These are phyloP conservation scores for Aschersonia sp. DNA, from an alignment of 2,329 filamentous ascomycete genomes.

Conservation along the genomic window DNA sequence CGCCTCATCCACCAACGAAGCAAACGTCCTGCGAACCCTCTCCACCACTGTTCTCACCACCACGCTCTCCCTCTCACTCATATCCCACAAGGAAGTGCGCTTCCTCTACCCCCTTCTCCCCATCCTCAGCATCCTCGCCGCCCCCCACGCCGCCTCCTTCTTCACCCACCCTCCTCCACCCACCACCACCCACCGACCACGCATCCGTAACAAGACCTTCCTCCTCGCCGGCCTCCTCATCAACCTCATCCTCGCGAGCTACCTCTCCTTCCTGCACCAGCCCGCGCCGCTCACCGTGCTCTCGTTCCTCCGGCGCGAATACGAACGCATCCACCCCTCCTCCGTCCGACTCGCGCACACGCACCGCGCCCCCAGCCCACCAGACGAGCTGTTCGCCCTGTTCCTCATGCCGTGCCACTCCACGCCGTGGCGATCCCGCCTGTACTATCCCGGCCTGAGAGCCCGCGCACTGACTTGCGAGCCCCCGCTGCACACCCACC, in stretches of 20 bases:
- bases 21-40: conserved; percentile 26
- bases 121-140: conserved; percentile 68
- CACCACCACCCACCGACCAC: conserved; percentile 10
- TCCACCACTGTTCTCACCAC: conserved; percentile 45
- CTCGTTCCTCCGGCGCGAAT: conserved; percentile 59
- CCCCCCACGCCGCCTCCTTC: conserved; percentile 50
- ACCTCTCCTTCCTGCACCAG: conserved; percentile 66
- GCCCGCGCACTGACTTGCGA: conserved; percentile 86
- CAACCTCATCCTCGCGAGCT: conserved; percentile 60
- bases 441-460: conserved; percentile 58
- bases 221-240: conserved; percentile 42
- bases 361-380: conserved; percentile 8
- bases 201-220: conserved; percentile 37
- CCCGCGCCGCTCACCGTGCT: conserved; percentile 65
- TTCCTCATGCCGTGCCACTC: conserved; percentile 95
- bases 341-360: conserved; percentile 10
- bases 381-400: conserved; percentile 45
- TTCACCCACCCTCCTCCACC: conserved; percentile 28
- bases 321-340: conserved; percentile 40
- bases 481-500: conserved; percentile 56
- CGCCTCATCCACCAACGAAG: conserved; percentile 18
- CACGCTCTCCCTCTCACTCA: conserved; percentile 51
- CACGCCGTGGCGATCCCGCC: conserved; percentile 84
- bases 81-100: conserved; percentile 92
- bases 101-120: conserved; percentile 92